Base-by-base conservation (phyloP, 352 stramenopile species). In the Globisporangium spiculum region DNA sequence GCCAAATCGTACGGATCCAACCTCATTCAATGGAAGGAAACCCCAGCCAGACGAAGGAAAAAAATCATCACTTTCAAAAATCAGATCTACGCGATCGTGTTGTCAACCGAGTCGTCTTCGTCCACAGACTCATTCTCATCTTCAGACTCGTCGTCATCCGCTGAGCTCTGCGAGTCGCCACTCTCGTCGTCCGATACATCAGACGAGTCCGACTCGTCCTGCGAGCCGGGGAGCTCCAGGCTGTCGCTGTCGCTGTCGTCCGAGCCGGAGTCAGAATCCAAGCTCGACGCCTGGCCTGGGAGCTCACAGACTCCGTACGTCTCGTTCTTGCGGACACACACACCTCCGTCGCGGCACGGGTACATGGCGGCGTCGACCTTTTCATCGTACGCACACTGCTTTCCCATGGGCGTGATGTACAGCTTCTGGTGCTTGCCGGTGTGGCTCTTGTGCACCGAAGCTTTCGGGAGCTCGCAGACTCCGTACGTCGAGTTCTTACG, bases 351-450 rank as follows among this genome's bases (percentile, higher is more conserved):
- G 38, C 69, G 67, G 68, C 82, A 90, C 52, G 80, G 83, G 58
- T 91, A 89, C 70, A 87, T 62, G 26, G 73, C 75, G 14, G 82
- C 77, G 54, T 89, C 80, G 48, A 84, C 72, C 52, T 71, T 79
- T 63, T 60, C 79, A 69, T 89, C 79, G 73, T 83, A 90, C 52
- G 78, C 77, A 68, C 82, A 89, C 60, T 85, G 82, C 20, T 80
- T 36, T 67, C 82, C 82, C 46, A 86, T 68, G 12, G 76, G 71
- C 46, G 75, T 84, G 59, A 90, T 74, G 74, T 83, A 84, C 55
- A 90, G 77, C 69, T 86, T 86, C 69, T 75, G 53, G 30, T 68
- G 67, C 38, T 22, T 50, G 26, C n/a, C 30, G 48, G 20, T 27
- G 30, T 71, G 66, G 16, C 41, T 50, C 41, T 50, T 50, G 41